Evolutionary conservation across 2,329 filamentous ascomycete species (phyloP).

Genomic region (Paraconiothyrium sp.): DNA sequence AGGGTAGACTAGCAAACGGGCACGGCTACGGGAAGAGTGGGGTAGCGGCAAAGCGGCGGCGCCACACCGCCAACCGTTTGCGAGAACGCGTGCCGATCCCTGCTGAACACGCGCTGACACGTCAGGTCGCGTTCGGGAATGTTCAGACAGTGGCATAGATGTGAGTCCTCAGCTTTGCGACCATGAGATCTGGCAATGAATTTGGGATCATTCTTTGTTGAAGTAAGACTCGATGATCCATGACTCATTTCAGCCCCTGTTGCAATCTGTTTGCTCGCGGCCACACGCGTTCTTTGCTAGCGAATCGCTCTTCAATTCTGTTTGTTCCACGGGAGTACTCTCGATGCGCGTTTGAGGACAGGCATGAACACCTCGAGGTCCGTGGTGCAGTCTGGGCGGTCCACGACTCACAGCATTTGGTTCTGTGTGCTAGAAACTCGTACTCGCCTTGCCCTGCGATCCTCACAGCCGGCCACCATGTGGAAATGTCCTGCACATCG

Average conservation of each 20-base stretch:
- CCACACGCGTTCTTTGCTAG: neutral
- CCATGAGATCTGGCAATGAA: too few relatives aligned
- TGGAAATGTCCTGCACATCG: too few relatives aligned
- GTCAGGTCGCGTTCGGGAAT: constrained; percentile 4
- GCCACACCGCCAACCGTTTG: neutral
- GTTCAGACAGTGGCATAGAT: neutral
- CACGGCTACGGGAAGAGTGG: neutral
- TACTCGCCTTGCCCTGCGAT: neutral
- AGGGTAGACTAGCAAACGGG: neutral
- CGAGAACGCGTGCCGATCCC: constrained; percentile 2
- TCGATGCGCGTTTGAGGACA: neutral
- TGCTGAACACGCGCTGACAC: constrained; percentile 1
- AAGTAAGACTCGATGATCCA: neutral
- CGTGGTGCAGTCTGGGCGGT: neutral
- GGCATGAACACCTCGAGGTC: neutral
- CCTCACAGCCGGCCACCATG: too few relatives aligned
- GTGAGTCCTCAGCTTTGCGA: neutral
- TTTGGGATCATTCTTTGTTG: neutral
- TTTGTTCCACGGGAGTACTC: neutral
- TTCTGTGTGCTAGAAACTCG: neutral
- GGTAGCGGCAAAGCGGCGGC: neutral
- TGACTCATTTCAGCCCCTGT: neutral
- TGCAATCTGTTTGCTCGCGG: too few relatives aligned
- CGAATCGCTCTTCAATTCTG: neutral
- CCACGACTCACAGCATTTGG: neutral